Conservation (phyloP, 1,139 yeast species). For the Candida anutae region DNA sequence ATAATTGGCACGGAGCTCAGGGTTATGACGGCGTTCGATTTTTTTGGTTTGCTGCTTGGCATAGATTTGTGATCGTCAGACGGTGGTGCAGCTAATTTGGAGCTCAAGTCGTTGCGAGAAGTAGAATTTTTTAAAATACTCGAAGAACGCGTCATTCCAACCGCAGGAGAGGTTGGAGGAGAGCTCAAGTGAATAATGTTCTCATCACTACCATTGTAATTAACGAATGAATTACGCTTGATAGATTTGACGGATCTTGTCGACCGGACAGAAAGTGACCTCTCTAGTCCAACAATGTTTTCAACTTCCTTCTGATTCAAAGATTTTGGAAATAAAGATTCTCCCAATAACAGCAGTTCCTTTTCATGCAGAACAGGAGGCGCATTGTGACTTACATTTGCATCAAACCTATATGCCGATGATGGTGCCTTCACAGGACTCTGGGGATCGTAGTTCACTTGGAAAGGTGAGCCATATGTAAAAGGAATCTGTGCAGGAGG, state of each 20-base stretch:
- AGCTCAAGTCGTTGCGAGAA: slow-evolving; percentile 9
- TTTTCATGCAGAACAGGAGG: slow-evolving; percentile 1
- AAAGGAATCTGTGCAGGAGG: slow-evolving; percentile 5
- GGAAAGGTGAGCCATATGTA: slow-evolving; percentile 30
- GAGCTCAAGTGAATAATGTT: slow-evolving; percentile 29
- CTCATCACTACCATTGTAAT: slow-evolving; percentile 43
- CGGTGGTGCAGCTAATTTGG: slow-evolving; percentile 3
- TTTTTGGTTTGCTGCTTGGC: not conserved
- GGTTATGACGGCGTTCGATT: too few relatives aligned
- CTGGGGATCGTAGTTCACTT: slow-evolving; percentile 15
- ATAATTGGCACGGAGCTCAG: too few relatives aligned
- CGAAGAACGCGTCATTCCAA: slow-evolving; percentile 33
- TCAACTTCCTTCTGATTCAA: slow-evolving; percentile 63
- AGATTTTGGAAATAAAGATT: slow-evolving; percentile 63
- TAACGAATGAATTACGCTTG: slow-evolving; percentile 36
- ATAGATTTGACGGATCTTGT: slow-evolving; percentile 21
- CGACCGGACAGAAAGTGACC: slow-evolving; percentile 56
- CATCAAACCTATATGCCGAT: not conserved
- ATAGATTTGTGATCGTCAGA: not conserved
- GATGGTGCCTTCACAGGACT: slow-evolving; percentile 1
- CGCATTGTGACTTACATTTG: too few relatives aligned
- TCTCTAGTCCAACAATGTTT: slow-evolving; percentile 63
- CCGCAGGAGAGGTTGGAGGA: slow-evolving; percentile 7
- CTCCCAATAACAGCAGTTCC: slow-evolving; percentile 36
- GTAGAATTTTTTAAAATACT: slow-evolving; percentile 43